Evolutionary conservation across 2,329 filamentous ascomycete genomes (phyloP), one percentile per base, ranked within the genome.

Genomic region (Epichloe glyceriae): DNA sequence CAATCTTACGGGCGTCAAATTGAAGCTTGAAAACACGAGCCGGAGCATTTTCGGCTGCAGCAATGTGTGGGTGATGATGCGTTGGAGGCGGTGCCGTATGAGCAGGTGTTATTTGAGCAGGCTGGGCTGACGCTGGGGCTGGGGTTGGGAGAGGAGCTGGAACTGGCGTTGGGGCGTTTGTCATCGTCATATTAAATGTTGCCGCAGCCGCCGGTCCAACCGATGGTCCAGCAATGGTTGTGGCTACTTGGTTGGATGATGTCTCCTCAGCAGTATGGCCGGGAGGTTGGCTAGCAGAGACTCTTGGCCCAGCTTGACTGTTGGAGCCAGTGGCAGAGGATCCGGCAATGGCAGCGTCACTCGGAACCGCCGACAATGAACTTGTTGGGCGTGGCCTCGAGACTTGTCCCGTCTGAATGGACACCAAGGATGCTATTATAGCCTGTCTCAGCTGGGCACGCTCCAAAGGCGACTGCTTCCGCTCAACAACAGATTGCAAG

Each of bases 1-100:
- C 85, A 58, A 98, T 94, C 59, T 90, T 83, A 20, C 89, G 79
- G 1, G 89, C 87, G 63, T 98, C 93, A 58, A 96, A 98, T 65
- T 98, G 93, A 37, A 97, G 74, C 68, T 98, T 98, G 73, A 97
- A 98, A 3, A 98, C 86, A 22, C 93, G 70, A 7, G 74, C 72
- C 11, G 73, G 70, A 50, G 70, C 73, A 34, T 70, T 67, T 54
- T 79, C 75, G 7, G 68, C 63, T 38, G 67, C 63, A 1, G 64
- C 61, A 10, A 75, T 71, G 53, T 75, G 73, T 3, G 71, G 72
- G 50, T 76, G 71, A 40, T 71, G 61, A 12, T 57, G 56, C 3
- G 53, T 50, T 6, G 42, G n/a, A 3, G 37, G 41, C 10, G 48
- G 34, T 12, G 39, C 34, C 15, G 20, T 26, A 33, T 47, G 48